Base-by-base conservation (phyloP, 495 filamentous ascomycete species). In the Opeltia flavorubescens region DNA sequence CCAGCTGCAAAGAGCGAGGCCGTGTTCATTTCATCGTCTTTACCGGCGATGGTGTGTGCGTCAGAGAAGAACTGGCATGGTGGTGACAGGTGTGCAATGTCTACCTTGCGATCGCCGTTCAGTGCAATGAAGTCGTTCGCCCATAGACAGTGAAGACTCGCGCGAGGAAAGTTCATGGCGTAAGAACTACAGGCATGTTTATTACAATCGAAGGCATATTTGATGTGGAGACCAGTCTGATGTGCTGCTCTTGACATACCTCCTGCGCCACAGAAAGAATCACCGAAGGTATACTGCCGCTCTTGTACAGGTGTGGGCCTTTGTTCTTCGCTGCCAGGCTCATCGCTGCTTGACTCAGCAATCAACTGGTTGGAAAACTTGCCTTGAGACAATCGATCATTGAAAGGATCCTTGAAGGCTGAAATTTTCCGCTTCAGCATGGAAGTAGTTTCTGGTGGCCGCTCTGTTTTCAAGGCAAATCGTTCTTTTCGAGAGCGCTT, bases 41-140 rank as follows among this genome's bases (percentile, higher is more conserved):
- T 64, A 1, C 77, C 75, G 0, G 66, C 52, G 2, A 70, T 60
- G 0, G 84, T 89, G 47, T 95, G 84, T 0, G 83, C 84, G 0
- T 78, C 76, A 0, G 84, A 93, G 61, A 81, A 94, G 5, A 75
- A 76, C 49, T 91, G 84, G 43, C 89, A 96, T 0, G 89, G 89
- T 0, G 86, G 86, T 0, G 84, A 91, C 0, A 89, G 59, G 46
- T 95, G 89, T 2, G 83, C 65, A 17, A 94, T 66, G 53, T 95
- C 87, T 0, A 85, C 73, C 20, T 56, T 57, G 15, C 65, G 44
- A 44, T 63, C 49, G 9, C 53, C 24, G 33, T 51, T n/a, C 50
- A 55, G 13, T 48, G 57, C 13, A 39, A 66, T 5, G 56, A 86
- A 75, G 6, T 76, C 56, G 29, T 71, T 55, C 5, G 73, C 71